Base-by-base conservation (phyloP, 129 eudicot species). In the Apium graveolens region DNA sequence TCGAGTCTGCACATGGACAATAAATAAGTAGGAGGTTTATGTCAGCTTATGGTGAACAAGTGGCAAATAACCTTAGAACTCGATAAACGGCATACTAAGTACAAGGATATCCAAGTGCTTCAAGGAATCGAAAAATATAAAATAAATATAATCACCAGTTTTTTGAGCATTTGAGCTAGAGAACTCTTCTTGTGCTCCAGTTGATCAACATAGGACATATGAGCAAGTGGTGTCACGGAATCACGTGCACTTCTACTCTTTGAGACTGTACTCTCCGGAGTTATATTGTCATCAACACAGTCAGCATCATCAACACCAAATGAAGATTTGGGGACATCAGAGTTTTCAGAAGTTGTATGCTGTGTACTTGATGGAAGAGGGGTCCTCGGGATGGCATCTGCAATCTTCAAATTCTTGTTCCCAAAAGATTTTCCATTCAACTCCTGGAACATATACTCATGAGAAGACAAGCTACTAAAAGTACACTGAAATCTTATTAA, bases 201-300 rank as follows among this genome's bases (percentile, higher is more conserved):
- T 72, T 94, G 98, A 41, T 91, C 97, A 55, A 86, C 82, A 83
- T 94, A 94, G 13, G 97, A 82, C 91, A 94, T 78, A 71, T 88
- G 87, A 26, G 97, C 97, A 85, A 94, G 98, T 69, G 98, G 97
- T 75, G 98, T 94, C 80, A 91, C 98, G 29, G 45, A 93, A 79
- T 91, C 93, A 78, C 98, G 92, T 3, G 87, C 97, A 87, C 88
- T 88, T 85, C 90, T 91, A 71, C 82, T 91, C 83, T 84, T 90
- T 73, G 60, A 78, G 55, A 37, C 84, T 1, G 88, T 83, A 84
- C 84, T 80, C 34, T 82, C 85, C 12, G 85, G 82, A 42, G 81
- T 81, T 76, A 76, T 79, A 85, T 45, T 79, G 17, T 76, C 93
- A 79, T 86, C 85, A 3, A 63, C 68, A n/a, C 73, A 51, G 20